phyloP scores from a whole-genome alignment of 257 asterid genomes.

The Primulina tabacum region DNA sequence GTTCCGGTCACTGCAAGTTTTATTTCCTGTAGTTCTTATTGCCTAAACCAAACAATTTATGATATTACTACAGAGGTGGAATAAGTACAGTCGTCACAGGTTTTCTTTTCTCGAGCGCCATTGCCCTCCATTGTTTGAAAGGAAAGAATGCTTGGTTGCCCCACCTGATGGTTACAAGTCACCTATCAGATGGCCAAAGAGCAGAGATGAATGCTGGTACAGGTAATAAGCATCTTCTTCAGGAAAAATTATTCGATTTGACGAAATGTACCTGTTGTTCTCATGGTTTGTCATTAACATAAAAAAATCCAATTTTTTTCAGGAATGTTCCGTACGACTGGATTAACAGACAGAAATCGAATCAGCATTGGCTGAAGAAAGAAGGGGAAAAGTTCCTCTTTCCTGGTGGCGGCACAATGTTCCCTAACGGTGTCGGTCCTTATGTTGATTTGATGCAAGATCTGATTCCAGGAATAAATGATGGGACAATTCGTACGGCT shows the following conservation, averaged over 20 bases:
- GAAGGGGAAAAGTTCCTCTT: conserved; percentile 92
- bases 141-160: conserved; percentile 76
- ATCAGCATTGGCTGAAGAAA: conserved; percentile 93
- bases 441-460: conserved; percentile 83
- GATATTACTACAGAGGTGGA: conserved; percentile 62
- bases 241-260: not conserved
- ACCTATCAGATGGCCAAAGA: conserved; percentile 85
- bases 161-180: conserved; percentile 73
- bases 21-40: not conserved
- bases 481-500: conserved; percentile 86
- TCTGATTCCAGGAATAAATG: conserved; percentile 88
- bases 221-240: conserved; percentile 43
- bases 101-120: conserved; percentile 81
- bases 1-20: not conserved
- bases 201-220: conserved; percentile 84
- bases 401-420: conserved; percentile 99
- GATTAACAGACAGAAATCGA: conserved; percentile 92
- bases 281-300: not conserved
- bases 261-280: not conserved
- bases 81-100: conserved; percentile 52
- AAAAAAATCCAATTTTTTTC: not conserved
- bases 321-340: conserved; percentile 97
- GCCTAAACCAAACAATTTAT: not conserved
- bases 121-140: conserved; percentile 74
- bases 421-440: conserved; percentile 86